Conservation (phyloP, 2,329 filamentous ascomycete species). For the Penicillium occitanis region DNA sequence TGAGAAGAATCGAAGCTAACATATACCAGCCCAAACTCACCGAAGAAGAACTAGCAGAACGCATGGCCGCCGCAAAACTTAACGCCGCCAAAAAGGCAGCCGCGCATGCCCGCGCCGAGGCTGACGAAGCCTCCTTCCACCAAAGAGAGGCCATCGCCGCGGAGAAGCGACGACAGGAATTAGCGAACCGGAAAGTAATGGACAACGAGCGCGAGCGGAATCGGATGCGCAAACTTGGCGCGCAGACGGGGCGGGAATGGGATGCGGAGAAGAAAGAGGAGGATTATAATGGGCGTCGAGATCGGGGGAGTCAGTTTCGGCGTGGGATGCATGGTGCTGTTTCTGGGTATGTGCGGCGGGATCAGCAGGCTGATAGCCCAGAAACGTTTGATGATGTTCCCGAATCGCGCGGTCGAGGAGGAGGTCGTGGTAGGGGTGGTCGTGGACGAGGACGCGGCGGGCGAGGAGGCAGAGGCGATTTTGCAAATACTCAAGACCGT, state of each 20-base stretch:
- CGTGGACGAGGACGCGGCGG: conserved; percentile 36
- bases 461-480: conserved; percentile 26
- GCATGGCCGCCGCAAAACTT: conserved; percentile 61
- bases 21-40: conserved; percentile 58
- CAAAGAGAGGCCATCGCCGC: conserved; percentile 62
- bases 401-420: conserved; percentile 12
- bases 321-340: conserved; percentile 56
- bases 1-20: conserved; percentile 27
- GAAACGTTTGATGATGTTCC: conserved; percentile 26
- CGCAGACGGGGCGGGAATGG: conserved; percentile 61
- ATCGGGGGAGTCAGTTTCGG: conserved; percentile 44
- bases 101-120: conserved; percentile 65
- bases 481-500: conserved; percentile 23
- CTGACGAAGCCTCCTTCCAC: conserved; percentile 64
- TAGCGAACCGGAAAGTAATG: conserved; percentile 56
- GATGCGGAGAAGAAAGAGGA: conserved; percentile 62
- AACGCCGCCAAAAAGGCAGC: conserved; percentile 61
- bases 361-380: conserved; percentile 27
- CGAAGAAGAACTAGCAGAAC: conserved; percentile 61
- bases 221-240: conserved; percentile 58
- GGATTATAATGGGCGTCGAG: conserved; percentile 48
- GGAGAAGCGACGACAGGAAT: conserved; percentile 54
- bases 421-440: conserved; percentile 26
- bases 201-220: conserved; percentile 64
- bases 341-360: conserved; percentile 35